A percentile compares a stretch with the other conserved stretches of the same genome.
Evolutionary conservation across 495 filamentous ascomycete genomes (phyloP).

Genomic region (Hypoxylon fragiforme): DNA sequence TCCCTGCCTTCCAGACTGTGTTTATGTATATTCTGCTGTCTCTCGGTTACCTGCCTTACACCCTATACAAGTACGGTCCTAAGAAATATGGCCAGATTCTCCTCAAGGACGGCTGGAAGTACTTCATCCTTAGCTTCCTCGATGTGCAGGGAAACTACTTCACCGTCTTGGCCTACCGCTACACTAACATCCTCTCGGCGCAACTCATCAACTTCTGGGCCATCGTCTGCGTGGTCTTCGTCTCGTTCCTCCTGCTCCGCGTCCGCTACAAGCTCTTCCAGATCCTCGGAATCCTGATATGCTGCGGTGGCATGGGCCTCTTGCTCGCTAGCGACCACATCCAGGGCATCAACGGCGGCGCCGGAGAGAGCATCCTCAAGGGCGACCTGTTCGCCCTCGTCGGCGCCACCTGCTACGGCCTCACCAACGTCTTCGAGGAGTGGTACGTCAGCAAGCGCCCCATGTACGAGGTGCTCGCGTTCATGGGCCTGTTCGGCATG

Average conservation of each 20-base stretch:
- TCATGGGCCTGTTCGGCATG: constrained; percentile 86
- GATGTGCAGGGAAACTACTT: constrained; percentile 99
- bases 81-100: constrained; percentile 68
- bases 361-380: constrained; percentile 73
- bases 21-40: constrained; percentile 91
- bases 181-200: constrained; percentile 86
- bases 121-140: constrained; percentile 86
- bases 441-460: constrained; percentile 86
- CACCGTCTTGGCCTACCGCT: constrained; percentile 89
- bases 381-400: constrained; percentile 91
- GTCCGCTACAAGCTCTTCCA: constrained; percentile 90
- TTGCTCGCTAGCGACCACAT: constrained; percentile 88
- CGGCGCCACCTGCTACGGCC: constrained; percentile 87
- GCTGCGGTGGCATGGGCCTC: constrained; percentile 89
- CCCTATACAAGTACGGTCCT: constrained; percentile 78
- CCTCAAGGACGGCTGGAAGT: constrained; percentile 82
- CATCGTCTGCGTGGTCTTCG: constrained; percentile 85
- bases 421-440: constrained; percentile 89
- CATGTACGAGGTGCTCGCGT: constrained; percentile 90
- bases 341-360: constrained; percentile 64
- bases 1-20: constrained; percentile 96
- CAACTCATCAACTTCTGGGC: constrained; percentile 99
- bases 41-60: constrained; percentile 78
- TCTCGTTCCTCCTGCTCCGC: constrained; percentile 78
- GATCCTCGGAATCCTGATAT: constrained; percentile 82